phyloP scores from a whole-genome alignment of 1,284 basidiomycete species.

The Austroboletus rostrupii region DNA sequence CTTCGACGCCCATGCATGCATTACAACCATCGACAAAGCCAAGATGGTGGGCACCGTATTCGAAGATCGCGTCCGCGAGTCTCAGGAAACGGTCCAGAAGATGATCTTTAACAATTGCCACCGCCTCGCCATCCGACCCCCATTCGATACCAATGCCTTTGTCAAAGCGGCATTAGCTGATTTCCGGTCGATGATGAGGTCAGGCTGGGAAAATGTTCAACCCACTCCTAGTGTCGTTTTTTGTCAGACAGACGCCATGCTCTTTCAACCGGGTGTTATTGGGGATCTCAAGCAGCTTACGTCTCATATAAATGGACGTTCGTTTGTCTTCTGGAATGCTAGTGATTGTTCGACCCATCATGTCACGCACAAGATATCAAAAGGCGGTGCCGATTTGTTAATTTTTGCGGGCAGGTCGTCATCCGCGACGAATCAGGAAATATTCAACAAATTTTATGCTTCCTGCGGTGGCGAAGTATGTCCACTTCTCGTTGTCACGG shows the following conservation, averaged over 20 bases:
- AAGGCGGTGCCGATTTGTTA: slow-evolving; percentile 25
- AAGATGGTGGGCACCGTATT: slow-evolving; percentile 15
- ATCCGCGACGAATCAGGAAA: slow-evolving; percentile 11
- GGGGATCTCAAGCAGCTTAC: slow-evolving; percentile 19
- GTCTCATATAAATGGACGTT: slow-evolving; percentile 25
- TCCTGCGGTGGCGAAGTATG: slow-evolving; percentile 23
- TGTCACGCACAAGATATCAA: slow-evolving; percentile 15
- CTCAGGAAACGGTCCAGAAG: slow-evolving; percentile 17
- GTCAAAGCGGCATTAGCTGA: slow-evolving; percentile 26
- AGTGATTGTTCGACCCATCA: slow-evolving; percentile 14
- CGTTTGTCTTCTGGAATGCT: slow-evolving; percentile 23
- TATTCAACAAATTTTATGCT: slow-evolving; percentile 16
- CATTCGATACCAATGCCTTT: slow-evolving; percentile 19
- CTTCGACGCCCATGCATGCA: slow-evolving; percentile 31
- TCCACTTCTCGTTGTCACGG: slow-evolving; percentile 24
- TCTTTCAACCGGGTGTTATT: slow-evolving; percentile 17
- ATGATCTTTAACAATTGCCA: slow-evolving; percentile 22
- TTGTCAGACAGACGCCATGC: slow-evolving; percentile 15
- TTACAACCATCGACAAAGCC: slow-evolving; percentile 31
- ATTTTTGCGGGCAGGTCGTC: slow-evolving; percentile 17
- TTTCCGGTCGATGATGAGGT: slow-evolving; percentile 24
- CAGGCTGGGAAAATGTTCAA: slow-evolving; percentile 26
- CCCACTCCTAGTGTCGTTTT: slow-evolving; percentile 19
- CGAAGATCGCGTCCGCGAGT: slow-evolving; percentile 15
- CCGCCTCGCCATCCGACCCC: slow-evolving; percentile 7